Conservation (phyloP, 2,329 filamentous ascomycete species). For the Nigrospora oryzae region DNA sequence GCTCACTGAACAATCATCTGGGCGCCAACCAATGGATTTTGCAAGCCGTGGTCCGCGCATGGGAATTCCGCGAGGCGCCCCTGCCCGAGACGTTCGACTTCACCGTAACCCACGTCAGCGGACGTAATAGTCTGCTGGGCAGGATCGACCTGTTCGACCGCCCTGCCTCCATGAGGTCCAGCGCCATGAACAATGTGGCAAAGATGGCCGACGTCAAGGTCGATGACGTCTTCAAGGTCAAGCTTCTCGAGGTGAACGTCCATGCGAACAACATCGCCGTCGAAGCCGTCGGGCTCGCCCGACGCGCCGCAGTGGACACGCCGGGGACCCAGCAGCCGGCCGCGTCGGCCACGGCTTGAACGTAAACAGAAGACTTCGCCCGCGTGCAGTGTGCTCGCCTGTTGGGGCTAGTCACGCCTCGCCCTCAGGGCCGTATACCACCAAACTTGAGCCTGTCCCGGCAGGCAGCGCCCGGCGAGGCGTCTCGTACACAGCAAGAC, state of each 20-base stretch:
- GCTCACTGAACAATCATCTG: slow-evolving; percentile 29
- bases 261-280: slow-evolving; percentile 36
- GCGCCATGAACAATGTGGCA: slow-evolving; percentile 26
- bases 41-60: slow-evolving; percentile 52
- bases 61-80: slow-evolving; percentile 41
- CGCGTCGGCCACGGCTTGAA: neutral
- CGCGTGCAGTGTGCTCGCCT: no score
- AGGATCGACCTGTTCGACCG: slow-evolving; percentile 43
- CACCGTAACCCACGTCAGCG: slow-evolving; percentile 30
- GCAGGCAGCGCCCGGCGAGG: no score
- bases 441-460: no score
- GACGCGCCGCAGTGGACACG: slow-evolving; percentile 4
- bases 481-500: no score
- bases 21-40: slow-evolving; percentile 46
- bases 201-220: slow-evolving; percentile 32
- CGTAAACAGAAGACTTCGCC: no score
- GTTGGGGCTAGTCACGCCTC: no score
- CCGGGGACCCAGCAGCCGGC: neutral
- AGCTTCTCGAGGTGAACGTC: slow-evolving; percentile 45
- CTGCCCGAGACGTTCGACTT: slow-evolving; percentile 41
- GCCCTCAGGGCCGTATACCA: no score
- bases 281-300: slow-evolving; percentile 27
- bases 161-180: slow-evolving; percentile 29
- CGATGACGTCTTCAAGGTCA: slow-evolving; percentile 48
- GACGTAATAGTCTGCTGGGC: slow-evolving; percentile 25